Base-by-base conservation (phyloP, 1,284 basidiomycete genomes). In the Boletus smithii region DNA sequence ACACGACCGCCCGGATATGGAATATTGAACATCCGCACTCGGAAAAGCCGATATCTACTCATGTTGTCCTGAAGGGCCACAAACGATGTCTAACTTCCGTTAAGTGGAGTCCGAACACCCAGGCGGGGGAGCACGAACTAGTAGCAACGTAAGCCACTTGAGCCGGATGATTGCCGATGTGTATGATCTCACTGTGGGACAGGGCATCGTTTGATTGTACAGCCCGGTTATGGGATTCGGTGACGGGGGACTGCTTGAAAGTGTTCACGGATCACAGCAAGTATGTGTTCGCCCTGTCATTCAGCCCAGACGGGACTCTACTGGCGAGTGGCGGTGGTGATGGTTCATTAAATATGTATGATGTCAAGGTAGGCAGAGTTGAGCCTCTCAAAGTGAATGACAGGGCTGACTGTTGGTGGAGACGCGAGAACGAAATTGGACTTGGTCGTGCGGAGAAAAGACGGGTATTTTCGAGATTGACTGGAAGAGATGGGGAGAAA, bases 161-260 rank as follows among this genome's bases (percentile, higher is more conserved):
- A 22, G 36, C 44, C 34, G 35, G 17, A 8, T 26, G 20, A 20
- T n/a, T 27, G 4, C 7, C 17, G 34, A 14, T 26, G 35, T 48
- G 14, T 16, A 26, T 43, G 17, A 44, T 20, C 44, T 63, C 29
- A 54, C 17, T 24, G 10, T 32, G 17, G 13, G 16, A 40, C 33
- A 88, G 86, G 9, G 80, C 82, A 14, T 88, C 88, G 5, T 90
- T 90, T 59, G 90, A 92, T 59, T 72, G 72, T 13, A 85, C 86
- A 3, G 77, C 83, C 3, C 77, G 86, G 35, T 56, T 92, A 34
- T 92, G 89, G 89, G 83, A 92, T 63, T 79, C 81, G 9, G 74
- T 76, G 30, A 83, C 83, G 1, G 90, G 88, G 29, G 74, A 79
- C 33, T 91, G 88, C 61, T 62, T 88, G 24, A 73, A 78, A 52